A percentile compares a stretch with the other conserved stretches of the same genome.
Conservation (phyloP, 225 moss, liverwort and hornwort species). For the Pseudoscleropodium purum region DNA sequence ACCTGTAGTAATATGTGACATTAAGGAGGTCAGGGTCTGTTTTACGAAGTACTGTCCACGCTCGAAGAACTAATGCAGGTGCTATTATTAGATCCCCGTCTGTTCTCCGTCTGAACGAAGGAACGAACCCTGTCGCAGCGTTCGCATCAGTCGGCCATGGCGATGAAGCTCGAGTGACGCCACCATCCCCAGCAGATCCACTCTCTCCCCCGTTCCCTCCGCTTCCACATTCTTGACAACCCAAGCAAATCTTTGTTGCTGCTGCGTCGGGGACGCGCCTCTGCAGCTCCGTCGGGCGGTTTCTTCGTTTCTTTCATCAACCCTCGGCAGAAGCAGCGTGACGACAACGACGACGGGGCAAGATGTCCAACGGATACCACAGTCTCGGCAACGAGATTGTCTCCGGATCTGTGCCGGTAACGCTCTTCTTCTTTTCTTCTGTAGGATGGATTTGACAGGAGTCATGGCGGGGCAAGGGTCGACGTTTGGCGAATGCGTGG, state of each 20-base stretch:
- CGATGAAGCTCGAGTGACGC: neutral
- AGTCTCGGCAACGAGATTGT: conserved; percentile 80
- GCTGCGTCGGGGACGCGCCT: neutral
- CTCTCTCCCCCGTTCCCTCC: no score
- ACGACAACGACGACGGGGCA: conserved; percentile 5
- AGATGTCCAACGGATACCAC: conserved; percentile 79
- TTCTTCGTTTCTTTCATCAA: neutral
- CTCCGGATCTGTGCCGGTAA: conserved; percentile 86
- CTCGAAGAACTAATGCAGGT: accelerated
- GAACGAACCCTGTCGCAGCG: neutral
- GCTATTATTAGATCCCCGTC: neutral
- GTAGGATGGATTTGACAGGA: neutral
- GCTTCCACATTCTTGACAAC: neutral
- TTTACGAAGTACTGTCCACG: neutral
- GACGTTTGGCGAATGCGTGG: neutral
- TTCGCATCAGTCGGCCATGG: neutral
- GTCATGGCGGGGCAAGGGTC: neutral
- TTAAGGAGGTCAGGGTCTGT: neutral
- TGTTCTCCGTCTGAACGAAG: neutral
- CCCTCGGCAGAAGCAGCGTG: neutral
- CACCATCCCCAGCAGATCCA: neutral
- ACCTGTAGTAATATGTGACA: neutral
- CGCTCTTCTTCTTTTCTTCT: neutral
- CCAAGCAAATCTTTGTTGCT: neutral
- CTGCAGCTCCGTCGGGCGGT: neutral